Conservation (phyloP, 495 filamentous ascomycete genomes). For the Aspergillus diversus region DNA sequence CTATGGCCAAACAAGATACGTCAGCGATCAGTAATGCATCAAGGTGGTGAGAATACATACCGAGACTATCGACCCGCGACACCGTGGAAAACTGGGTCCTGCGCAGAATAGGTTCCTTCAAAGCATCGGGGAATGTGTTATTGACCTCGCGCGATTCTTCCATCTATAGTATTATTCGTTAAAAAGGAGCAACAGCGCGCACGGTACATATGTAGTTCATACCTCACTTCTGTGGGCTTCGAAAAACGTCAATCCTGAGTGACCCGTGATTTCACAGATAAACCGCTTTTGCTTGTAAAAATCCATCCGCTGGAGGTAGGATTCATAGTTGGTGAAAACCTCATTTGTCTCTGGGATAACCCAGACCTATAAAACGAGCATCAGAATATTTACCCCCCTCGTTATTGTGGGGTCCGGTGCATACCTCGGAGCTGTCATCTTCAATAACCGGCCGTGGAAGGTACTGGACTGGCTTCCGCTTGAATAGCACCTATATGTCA, state of each 20-base stretch:
- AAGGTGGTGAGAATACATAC: slow-evolving; percentile 44
- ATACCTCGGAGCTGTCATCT: slow-evolving; percentile 80
- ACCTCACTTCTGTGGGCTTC: slow-evolving; percentile 94
- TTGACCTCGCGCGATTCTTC: slow-evolving; percentile 88
- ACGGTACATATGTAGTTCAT: slow-evolving; percentile 32
- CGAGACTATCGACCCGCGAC: slow-evolving; percentile 88
- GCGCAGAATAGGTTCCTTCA: slow-evolving; percentile 88
- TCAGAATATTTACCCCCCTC: slow-evolving; percentile 15
- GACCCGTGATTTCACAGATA: slow-evolving; percentile 92
- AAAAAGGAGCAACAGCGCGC: slow-evolving; percentile 5
- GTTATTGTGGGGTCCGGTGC: slow-evolving; percentile 21
- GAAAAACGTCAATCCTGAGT: slow-evolving; percentile 91
- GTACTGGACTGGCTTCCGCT: slow-evolving; percentile 92
- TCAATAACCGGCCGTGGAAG: slow-evolving; percentile 71
- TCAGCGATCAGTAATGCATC: slow-evolving; percentile 2
- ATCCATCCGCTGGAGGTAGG: slow-evolving; percentile 83
- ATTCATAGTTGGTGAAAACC: slow-evolving; percentile 86
- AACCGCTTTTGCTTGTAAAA: slow-evolving; percentile 94
- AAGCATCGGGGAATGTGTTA: slow-evolving; percentile 83
- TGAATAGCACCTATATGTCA: slow-evolving; percentile 78
- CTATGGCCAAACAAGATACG: slow-evolving; percentile 44
- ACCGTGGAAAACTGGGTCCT: slow-evolving; percentile 90
- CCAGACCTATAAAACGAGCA: slow-evolving; percentile 70
- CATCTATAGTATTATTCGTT: slow-evolving; percentile 52
- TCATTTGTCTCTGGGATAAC: slow-evolving; percentile 87